These are phyloP conservation scores for Epichloe hybrida DNA, from an alignment of 2,329 filamentous ascomycete genomes.

Conservation along the genomic window DNA sequence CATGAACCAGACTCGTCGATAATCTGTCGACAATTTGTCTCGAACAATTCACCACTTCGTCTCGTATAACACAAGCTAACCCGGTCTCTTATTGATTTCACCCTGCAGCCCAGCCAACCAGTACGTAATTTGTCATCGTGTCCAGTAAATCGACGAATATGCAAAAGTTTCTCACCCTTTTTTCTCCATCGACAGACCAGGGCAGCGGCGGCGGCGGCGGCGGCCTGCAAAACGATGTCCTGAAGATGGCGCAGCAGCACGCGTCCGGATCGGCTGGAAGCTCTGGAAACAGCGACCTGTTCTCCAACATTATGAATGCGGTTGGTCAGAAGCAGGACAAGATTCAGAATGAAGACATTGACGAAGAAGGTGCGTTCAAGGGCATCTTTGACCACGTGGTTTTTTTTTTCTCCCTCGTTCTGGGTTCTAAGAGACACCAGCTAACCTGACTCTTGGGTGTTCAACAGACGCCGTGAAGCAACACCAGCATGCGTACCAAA, in stretches of 20 bases:
- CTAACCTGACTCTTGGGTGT: neutral
- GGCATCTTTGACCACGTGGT: too few relatives aligned
- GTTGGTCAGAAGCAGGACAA: constrained; percentile 36
- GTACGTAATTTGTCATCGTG: constrained; percentile 1
- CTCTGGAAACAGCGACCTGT: constrained; percentile 34
- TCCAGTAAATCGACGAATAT: too few relatives aligned
- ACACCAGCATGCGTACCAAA: constrained; percentile 61
- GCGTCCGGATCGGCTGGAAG: constrained; percentile 32
- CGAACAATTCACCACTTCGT: too few relatives aligned
- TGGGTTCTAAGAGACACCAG: neutral
- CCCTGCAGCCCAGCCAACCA: constrained; percentile 6
- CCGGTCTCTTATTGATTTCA: neutral
- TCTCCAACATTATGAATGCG: constrained; percentile 32
- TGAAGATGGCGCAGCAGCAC: constrained; percentile 32
- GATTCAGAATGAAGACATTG: constrained; percentile 33
- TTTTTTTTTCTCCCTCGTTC: neutral
- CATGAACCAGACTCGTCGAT: neutral
- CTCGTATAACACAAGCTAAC: neutral
- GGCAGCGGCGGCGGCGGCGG: constrained; percentile 16
- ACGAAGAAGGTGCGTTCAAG: constrained; percentile 31
- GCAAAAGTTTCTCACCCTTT: neutral
- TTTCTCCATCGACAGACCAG: neutral
- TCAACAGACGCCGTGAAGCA: constrained; percentile 50
- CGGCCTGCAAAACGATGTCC: constrained; percentile 31
- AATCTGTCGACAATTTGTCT: neutral